Evolutionary conservation across 2,329 filamentous ascomycete species (phyloP).

Genomic region (Diaporthe vexans): DNA sequence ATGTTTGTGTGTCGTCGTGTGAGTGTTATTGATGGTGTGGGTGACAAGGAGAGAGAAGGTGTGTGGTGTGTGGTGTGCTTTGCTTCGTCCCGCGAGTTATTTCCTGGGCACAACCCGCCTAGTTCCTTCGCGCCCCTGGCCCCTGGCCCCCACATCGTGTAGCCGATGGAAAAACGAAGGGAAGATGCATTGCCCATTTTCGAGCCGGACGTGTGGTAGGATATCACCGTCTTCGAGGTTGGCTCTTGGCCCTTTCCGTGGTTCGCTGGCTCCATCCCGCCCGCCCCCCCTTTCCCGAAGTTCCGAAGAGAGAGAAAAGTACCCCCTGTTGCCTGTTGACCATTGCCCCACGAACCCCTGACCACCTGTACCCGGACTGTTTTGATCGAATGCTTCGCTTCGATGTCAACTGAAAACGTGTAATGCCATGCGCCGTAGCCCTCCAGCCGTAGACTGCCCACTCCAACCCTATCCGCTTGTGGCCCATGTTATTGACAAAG

Average conservation of each 20-base stretch:
- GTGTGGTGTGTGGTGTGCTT: slow-evolving; percentile 20
- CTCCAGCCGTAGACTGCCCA: slow-evolving; percentile 1
- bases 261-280: slow-evolving; percentile 22
- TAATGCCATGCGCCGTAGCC: slow-evolving; percentile 11
- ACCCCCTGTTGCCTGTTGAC: slow-evolving; percentile 18
- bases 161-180: background rate
- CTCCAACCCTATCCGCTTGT: slow-evolving; percentile 10
- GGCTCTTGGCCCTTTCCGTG: slow-evolving; percentile 20
- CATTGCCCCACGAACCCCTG: slow-evolving; percentile 1
- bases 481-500: slow-evolving; percentile 23
- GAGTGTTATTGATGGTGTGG: background rate
- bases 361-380: background rate
- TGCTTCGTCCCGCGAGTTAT: slow-evolving; percentile 31
- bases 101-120: slow-evolving; percentile 28
- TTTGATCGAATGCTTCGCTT: slow-evolving; percentile 16
- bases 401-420: slow-evolving; percentile 1
- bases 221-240: slow-evolving; percentile 6
- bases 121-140: slow-evolving; percentile 26
- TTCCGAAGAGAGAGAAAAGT: slow-evolving; percentile 1
- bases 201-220: background rate
- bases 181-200: slow-evolving; percentile 11
- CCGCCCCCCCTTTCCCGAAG: slow-evolving; percentile 17
- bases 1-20: slow-evolving; percentile 19
- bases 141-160: background rate
- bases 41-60: slow-evolving; percentile 1